Base-by-base conservation (phyloP, 2,329 filamentous ascomycete genomes). In the Xylariaceae sp. region DNA sequence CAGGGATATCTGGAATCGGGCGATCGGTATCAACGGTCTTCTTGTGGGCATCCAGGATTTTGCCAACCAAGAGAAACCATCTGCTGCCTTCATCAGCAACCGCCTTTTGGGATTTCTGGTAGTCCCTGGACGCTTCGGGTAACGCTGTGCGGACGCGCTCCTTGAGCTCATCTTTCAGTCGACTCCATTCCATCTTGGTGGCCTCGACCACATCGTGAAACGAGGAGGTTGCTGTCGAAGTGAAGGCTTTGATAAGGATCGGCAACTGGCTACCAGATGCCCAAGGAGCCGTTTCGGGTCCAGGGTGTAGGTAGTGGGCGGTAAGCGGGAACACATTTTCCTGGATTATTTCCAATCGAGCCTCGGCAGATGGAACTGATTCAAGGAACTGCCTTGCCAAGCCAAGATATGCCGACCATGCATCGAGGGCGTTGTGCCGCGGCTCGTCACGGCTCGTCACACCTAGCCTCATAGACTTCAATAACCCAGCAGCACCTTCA, bases 51-150 rank as follows among this genome's bases (percentile, higher is more conserved):
- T 52, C 49, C 21, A 67, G 56, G 4, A 77, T 58, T 14, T 63
- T 59, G 2, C 65, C 65, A 1, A 65, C 65, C 8, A 87, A 58
- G 2, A 70, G 60, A 39, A 83, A 80, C 61, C 86, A 86, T 1
- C 83, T 77, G 29, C 68, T 65, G 0, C 80, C 79, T 47, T 83
- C 73, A 5, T 77, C 67, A 8, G 75, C 73, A 17, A 94, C 68
- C 25, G 67, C 65, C 32, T 75, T 69, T 53, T 94, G 87, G 0
- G 86, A 93, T 26, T 69, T 68, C 17, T 74, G 69, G 45, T 84
- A 84, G 13, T 87, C 83, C 41, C 81, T 81, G 0, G 87, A 88
- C 36, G 90, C 78, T 51, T 90, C 87, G 1, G 89, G 87, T 5
- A 85, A 70, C 0, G 87, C 93, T 5, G 75, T 74, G 34, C 78